Base-by-base conservation (phyloP, 345 rosid species). In the Erysimum cheiranthoides region DNA sequence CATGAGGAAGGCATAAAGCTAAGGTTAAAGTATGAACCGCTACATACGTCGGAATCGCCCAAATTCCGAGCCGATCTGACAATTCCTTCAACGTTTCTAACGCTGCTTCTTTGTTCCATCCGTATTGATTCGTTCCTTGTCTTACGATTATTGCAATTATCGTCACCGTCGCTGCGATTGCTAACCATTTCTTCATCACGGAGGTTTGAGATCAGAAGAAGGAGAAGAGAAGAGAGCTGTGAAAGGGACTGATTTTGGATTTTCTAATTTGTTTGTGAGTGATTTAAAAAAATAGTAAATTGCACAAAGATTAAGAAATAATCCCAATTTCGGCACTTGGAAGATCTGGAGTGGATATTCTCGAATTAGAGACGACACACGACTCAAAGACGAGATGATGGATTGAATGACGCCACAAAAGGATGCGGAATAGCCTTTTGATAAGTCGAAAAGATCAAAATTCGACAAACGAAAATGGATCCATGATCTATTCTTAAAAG, bases 11-110 rank as follows among this genome's bases (percentile, higher is more conserved):
- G 71, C 97, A 94, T 34, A 94, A 80, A 10, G 93, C 86, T 50
- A 94, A 75, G 2, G 92, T 76, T 43, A 94, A 70, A 35, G 97
- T 87, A 84, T 94, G 98, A 53, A 89, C 34, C 38, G 80, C 95
- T 11, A 92, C 91, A 70, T 90, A 94, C 53, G 83, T 83, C n/a
- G 98, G 97, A 45, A 94, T 84, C 45, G 95, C 96, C 98, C 98
- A 90, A 5, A 85, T 58, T 13, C 97, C 97, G 10, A 94, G 81
- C 30, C 87, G 86, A 67, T 86, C 82, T 5, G 95, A 90, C 90
- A 82, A 82, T 49, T 84, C 80, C 54, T 77, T 84, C 2, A 92
- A 49, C 35, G 73, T 30, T 72, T 75, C 73, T 17, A 90, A 70
- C 45, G 81, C 85, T 2, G 79, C 80, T 17, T 85, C 96, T 73